Evolutionary conservation across 169 alveolate genomes (phyloP), one percentile per base, ranked within the genome.

Genomic region (Toxoplasma gondii): DNA sequence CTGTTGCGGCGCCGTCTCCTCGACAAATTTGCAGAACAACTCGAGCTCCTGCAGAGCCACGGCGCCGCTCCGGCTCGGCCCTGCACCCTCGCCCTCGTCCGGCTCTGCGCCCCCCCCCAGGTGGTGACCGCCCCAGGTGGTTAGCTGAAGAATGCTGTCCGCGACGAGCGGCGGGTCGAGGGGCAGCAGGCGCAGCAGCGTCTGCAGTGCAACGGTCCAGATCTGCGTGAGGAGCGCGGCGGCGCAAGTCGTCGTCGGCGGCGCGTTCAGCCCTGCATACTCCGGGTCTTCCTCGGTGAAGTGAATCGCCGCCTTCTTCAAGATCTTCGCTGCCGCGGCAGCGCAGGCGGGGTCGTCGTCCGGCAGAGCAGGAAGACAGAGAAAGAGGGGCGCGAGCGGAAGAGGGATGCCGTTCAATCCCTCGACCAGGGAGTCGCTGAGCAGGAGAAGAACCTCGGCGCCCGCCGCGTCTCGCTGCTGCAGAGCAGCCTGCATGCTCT

Each of bases 111-210:
- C 27, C 22, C 39, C 86, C 86, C 94, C 94, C 38, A 91, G 88
- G 39, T 91, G 94, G 90, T 91, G 94, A 19, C 94, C 94, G 34
- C 94, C 94, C 94, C 94, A 91, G 43, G 94, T 91, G 44, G 94
- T 36, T 27, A 91, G 90, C 94, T 91, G 94, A 70, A 91, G 94
- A 53, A 91, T 36, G 81, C 88, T 54, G 64, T 91, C 94, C 9
- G 94, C 70, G 64, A 70, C 82, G 41, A 91, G 94, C 58, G 82
- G 64, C 34, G 94, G 94, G 88, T 91, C 86, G 41, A 91, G 90
- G 34, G 84, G 94, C 83, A 91, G 94, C 58, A 91, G 84, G 49
- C 80, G 53, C 78, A 39, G 36, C n/a, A 78, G 34, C 44, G 90
- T 69, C 41, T 83, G 78, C 49, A 91, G 82, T 0, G 94, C 69